Percentiles rank a stretch among this genome's conserved stretches.
These are phyloP conservation scores for Zelopaecilomyces penicillatus DNA, from an alignment of 2,329 filamentous ascomycete genomes.

Conservation along the genomic window DNA sequence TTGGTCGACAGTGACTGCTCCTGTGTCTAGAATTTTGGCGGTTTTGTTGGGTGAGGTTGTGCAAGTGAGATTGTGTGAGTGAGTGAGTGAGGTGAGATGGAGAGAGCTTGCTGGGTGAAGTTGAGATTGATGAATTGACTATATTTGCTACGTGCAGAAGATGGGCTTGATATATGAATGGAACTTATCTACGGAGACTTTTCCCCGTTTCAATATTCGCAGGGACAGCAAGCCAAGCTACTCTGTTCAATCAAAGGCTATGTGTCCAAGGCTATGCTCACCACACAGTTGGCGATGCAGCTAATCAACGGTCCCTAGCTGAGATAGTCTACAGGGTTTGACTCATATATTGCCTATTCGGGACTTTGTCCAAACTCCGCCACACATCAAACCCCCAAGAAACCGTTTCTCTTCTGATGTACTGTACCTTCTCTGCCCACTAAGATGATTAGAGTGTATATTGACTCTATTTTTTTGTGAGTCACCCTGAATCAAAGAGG, in stretches of 20 bases:
- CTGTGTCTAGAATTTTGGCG: slow-evolving; percentile 1
- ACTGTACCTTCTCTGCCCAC: neutral
- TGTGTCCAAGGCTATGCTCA: too few relatives aligned
- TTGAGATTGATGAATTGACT: neutral
- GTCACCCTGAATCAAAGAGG: neutral
- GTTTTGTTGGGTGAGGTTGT: neutral
- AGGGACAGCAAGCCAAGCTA: too few relatives aligned
- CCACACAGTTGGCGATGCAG: too few relatives aligned
- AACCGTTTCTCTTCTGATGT: neutral
- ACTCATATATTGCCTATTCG: slow-evolving; percentile 4
- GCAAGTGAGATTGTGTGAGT: slow-evolving; percentile 1
- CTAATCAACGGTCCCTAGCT: too few relatives aligned
- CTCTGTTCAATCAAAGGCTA: too few relatives aligned
- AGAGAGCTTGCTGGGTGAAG: too few relatives aligned
- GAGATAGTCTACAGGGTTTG: neutral
- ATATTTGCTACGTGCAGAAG: neutral
- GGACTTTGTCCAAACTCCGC: neutral
- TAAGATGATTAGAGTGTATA: neutral
- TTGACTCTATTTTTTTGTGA: neutral
- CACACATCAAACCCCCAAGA: neutral
- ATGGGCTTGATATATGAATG: neutral
- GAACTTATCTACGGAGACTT: too few relatives aligned
- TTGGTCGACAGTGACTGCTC: slow-evolving; percentile 1
- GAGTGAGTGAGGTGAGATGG: neutral
- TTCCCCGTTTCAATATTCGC: too few relatives aligned